These are phyloP conservation scores for Thielaviopsis euricoi DNA, from an alignment of 2,329 filamentous ascomycete genomes.

Conservation along the genomic window DNA sequence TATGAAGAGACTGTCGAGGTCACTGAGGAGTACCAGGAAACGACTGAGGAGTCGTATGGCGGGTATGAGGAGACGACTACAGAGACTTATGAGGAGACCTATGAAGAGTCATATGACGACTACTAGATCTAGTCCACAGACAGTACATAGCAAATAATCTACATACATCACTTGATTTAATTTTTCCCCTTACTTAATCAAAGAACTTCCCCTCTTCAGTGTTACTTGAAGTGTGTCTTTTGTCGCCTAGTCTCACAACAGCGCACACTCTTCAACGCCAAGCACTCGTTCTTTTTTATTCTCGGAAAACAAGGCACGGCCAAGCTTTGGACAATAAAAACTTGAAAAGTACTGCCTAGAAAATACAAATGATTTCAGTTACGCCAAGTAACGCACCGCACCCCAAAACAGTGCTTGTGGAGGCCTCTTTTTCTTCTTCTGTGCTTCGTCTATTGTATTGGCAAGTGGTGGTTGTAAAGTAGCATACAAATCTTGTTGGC, in stretches of 20 bases:
- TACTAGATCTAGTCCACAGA: background rate
- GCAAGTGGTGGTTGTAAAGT: too few species aligned
- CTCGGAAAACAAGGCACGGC: background rate
- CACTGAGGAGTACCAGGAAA: constrained; percentile 27
- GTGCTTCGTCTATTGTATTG: too few species aligned
- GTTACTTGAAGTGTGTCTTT: background rate
- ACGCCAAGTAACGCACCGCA: too few species aligned
- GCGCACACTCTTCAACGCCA: background rate
- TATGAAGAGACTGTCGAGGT: constrained; percentile 27
- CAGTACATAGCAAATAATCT: background rate
- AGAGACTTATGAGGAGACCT: constrained; percentile 31
- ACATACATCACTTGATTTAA: background rate
- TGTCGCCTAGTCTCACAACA: too few species aligned
- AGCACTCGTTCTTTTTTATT: too few species aligned
- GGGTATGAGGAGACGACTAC: constrained; percentile 35
- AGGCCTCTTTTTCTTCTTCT: background rate
- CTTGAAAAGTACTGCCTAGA: too few species aligned
- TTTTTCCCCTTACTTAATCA: background rate
- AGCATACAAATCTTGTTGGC: too few species aligned
- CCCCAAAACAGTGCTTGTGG: too few species aligned
- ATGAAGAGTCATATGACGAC: constrained; percentile 16
- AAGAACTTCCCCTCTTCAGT: background rate
- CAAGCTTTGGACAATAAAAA: background rate
- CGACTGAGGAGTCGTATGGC: constrained; percentile 24
- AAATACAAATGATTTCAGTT: too few species aligned